Percentiles rank a stretch among this genome's conserved stretches.
These are phyloP conservation scores for Rhodotorula toruloides DNA, from an alignment of 768 basidiomycete genomes.

Conservation along the genomic window DNA sequence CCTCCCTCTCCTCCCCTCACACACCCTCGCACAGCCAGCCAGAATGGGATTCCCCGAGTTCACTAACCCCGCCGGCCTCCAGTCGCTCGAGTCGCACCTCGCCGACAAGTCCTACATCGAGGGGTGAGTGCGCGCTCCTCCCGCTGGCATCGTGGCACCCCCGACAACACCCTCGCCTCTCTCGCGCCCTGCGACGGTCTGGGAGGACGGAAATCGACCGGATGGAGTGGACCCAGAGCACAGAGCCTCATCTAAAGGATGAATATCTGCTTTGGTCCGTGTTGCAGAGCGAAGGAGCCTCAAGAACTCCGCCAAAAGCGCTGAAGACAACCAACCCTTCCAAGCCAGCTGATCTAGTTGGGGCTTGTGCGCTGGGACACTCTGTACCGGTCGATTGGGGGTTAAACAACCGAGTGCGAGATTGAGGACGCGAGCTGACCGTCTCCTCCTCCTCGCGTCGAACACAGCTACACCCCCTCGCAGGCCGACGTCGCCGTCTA, in stretches of 20 bases:
- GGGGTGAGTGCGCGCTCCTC: conserved; percentile 60
- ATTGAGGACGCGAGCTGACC: conserved; percentile 8
- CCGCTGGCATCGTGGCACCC: conserved; percentile 36
- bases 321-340: conserved; percentile 62
- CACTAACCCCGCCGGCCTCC: conserved; percentile 35
- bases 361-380: no score
- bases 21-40: not conserved
- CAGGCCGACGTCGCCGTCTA: conserved; percentile 91
- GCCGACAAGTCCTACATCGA: conserved; percentile 80
- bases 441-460: not conserved
- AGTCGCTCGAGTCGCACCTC: conserved; percentile 57
- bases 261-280: conserved; percentile 78
- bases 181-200: not conserved
- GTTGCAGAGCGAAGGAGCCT: conserved; percentile 82
- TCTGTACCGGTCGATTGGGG: conserved; percentile 21
- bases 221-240: not conserved
- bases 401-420: not conserved
- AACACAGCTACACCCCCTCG: conserved; percentile 72
- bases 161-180: not conserved
- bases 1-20: not conserved
- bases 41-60: conserved; percentile 36
- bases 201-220: not conserved
- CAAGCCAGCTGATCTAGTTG: conserved; percentile 72
- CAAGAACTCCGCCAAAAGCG: conserved; percentile 66
- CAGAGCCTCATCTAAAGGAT: conserved; percentile 55